Conservation (phyloP, 2,329 filamentous ascomycete genomes). For the Blastomyces silverae region DNA sequence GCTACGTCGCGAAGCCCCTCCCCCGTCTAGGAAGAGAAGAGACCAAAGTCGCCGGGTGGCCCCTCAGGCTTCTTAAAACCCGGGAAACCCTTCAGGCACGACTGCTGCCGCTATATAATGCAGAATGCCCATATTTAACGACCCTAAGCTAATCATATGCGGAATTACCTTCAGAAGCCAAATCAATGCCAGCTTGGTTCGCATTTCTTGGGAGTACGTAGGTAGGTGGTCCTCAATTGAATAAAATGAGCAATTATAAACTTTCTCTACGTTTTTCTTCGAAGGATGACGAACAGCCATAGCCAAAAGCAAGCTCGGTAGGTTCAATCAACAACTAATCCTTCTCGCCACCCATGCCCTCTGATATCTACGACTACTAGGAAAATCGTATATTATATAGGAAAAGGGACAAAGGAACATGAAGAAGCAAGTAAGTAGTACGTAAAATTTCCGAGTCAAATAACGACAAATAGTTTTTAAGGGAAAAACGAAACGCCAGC, state of each 20-base stretch:
- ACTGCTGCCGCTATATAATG: neutral
- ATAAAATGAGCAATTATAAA: neutral
- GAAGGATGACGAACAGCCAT: neutral
- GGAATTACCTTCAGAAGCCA: neutral
- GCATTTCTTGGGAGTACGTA: neutral
- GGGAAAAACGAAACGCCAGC: conserved; percentile 14
- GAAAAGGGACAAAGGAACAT: neutral
- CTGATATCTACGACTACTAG: neutral
- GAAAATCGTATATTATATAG: neutral
- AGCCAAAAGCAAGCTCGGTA: neutral
- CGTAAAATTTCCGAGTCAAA: conserved; percentile 15
- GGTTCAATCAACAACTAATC: neutral
- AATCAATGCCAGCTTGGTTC: neutral
- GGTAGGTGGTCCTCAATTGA: neutral
- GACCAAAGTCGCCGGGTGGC: neutral
- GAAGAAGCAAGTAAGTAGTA: conserved; percentile 4
- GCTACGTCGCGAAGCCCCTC: neutral
- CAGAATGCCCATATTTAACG: neutral
- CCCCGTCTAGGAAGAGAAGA: neutral
- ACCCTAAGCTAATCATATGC: neutral
- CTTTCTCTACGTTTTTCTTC: neutral
- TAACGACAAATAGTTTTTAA: conserved; percentile 16
- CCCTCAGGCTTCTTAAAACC: conserved; percentile 1
- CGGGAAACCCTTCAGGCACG: neutral
- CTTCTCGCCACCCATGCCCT: neutral